Evolutionary conservation across 2,329 filamentous ascomycete species (phyloP).

Genomic region (Neobulgaria alba): DNA sequence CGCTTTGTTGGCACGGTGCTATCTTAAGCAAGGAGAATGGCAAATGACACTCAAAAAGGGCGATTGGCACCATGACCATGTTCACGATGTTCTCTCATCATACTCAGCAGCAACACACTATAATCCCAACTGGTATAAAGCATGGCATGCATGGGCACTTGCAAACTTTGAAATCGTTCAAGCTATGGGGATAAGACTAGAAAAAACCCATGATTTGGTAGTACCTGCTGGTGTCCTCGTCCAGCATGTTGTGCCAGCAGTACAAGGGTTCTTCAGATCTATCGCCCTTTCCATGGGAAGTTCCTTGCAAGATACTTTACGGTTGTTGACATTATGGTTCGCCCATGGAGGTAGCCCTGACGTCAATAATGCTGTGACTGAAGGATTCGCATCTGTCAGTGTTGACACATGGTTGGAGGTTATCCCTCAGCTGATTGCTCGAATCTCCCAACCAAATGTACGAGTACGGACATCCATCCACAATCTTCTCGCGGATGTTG

Average conservation of each 20-base stretch:
- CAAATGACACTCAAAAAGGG: conserved; percentile 76
- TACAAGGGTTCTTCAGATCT: conserved; percentile 94
- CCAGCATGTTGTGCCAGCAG: conserved; percentile 87
- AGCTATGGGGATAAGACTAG: conserved; percentile 41
- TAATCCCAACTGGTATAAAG: conserved; percentile 95
- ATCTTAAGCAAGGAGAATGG: conserved; percentile 95
- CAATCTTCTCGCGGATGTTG: conserved; percentile 84
- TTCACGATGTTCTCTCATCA: conserved; percentile 81
- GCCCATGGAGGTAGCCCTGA: conserved; percentile 81
- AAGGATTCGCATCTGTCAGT: conserved; percentile 85
- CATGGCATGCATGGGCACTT: conserved; percentile 97
- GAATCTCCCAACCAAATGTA: conserved; percentile 92
- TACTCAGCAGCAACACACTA: conserved; percentile 90
- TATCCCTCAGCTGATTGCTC: conserved; percentile 91
- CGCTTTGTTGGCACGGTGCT: conserved; percentile 84
- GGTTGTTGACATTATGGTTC: conserved; percentile 93
- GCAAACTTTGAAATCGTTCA: conserved; percentile 99
- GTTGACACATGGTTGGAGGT: conserved; percentile 99
- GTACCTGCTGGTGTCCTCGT: conserved; percentile 59
- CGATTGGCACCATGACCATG: conserved; percentile 80
- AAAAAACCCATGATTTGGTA: conserved; percentile 29
- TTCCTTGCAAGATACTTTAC: conserved; percentile 89
- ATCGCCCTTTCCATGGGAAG: conserved; percentile 87
- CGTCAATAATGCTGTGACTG: conserved; percentile 79
- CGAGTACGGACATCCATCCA: conserved; percentile 87